phyloP scores from a whole-genome alignment of 805 yeast species.

The Torulaspora franciscae region DNA sequence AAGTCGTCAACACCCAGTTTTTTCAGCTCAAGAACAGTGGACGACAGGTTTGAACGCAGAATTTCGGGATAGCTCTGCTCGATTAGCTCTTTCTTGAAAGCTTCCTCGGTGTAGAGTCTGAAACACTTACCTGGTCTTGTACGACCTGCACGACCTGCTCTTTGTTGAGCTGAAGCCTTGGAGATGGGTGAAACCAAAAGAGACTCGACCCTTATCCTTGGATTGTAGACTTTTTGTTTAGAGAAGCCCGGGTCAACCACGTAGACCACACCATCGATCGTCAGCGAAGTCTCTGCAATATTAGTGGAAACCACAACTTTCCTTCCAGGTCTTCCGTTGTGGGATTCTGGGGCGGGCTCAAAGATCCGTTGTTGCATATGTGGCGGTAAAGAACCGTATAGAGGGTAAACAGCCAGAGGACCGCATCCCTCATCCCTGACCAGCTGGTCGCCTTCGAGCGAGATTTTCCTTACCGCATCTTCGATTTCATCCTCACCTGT shows the following conservation, averaged over 20 bases:
- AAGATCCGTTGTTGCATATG: constrained; percentile 91
- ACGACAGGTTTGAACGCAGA: constrained; percentile 81
- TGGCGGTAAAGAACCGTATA: constrained; percentile 96
- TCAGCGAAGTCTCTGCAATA: constrained; percentile 95
- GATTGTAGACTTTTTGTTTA: constrained; percentile 93
- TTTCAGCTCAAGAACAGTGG: constrained; percentile 87
- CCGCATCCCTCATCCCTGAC: constrained; percentile 88
- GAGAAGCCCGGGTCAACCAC: constrained; percentile 98
- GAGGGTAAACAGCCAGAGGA: constrained; percentile 82
- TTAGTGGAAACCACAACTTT: constrained; percentile 89
- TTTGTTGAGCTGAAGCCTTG: constrained; percentile 94
- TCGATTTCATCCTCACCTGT: constrained; percentile 99
- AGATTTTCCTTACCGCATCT: constrained; percentile 86
- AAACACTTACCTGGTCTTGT: constrained; percentile 98
- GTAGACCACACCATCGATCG: constrained; percentile 95
- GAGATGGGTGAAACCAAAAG: constrained; percentile 92
- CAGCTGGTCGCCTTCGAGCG: constrained; percentile 83
- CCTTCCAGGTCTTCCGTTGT: constrained; percentile 88
- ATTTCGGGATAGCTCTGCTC: constrained; percentile 97
- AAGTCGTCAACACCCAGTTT: constrained; percentile 92
- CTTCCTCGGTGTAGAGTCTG: constrained; percentile 93
- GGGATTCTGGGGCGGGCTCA: constrained; percentile 75
- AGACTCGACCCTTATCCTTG: constrained; percentile 92
- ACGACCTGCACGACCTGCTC: constrained; percentile 99
- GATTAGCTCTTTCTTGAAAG: constrained; percentile 85